A percentile compares a stretch with the other conserved stretches of the same genome.
phyloP scores from a whole-genome alignment of 2,329 filamentous ascomycete genomes.

The Colletotrichum chrysophilum region DNA sequence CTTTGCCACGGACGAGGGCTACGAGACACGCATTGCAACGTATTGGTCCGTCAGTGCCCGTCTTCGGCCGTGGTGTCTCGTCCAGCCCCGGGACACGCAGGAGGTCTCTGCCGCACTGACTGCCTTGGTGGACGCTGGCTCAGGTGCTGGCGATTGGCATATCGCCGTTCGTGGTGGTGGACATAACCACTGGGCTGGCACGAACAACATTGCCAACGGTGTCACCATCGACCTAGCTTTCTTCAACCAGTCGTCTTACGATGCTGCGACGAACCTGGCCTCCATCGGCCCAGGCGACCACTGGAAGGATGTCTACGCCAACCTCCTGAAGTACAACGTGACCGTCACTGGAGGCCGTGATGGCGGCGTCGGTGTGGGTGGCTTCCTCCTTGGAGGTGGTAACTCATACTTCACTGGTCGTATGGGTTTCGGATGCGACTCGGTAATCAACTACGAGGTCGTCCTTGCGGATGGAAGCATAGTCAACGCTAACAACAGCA shows the following conservation, averaged over 20 bases:
- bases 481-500: slow-evolving; percentile 39
- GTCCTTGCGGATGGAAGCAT: slow-evolving; percentile 49
- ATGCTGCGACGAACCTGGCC: slow-evolving; percentile 9
- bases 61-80: slow-evolving; percentile 30
- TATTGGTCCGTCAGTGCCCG: slow-evolving; percentile 24
- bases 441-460: slow-evolving; percentile 46
- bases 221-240: slow-evolving; percentile 48
- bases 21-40: slow-evolving; percentile 9
- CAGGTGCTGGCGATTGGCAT: slow-evolving; percentile 30
- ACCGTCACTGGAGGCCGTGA: slow-evolving; percentile 49
- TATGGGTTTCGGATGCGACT: slow-evolving; percentile 52
- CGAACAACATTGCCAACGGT: slow-evolving; percentile 47
- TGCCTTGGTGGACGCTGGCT: slow-evolving; percentile 12
- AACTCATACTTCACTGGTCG: slow-evolving; percentile 51
- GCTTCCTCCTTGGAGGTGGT: slow-evolving; percentile 51
- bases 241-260: slow-evolving; percentile 20
- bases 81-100: slow-evolving; percentile 23
- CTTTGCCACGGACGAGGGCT: background rate
- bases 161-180: slow-evolving; percentile 58
- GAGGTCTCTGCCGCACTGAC: slow-evolving; percentile 28
- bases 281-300: slow-evolving; percentile 6
- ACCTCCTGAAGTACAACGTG: slow-evolving; percentile 24
- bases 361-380: slow-evolving; percentile 46
- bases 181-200: slow-evolving; percentile 46
- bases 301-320: slow-evolving; percentile 19